Evolutionary conservation across 495 filamentous ascomycete genomes (phyloP).

Genomic region (Lentithecium fluviatile): DNA sequence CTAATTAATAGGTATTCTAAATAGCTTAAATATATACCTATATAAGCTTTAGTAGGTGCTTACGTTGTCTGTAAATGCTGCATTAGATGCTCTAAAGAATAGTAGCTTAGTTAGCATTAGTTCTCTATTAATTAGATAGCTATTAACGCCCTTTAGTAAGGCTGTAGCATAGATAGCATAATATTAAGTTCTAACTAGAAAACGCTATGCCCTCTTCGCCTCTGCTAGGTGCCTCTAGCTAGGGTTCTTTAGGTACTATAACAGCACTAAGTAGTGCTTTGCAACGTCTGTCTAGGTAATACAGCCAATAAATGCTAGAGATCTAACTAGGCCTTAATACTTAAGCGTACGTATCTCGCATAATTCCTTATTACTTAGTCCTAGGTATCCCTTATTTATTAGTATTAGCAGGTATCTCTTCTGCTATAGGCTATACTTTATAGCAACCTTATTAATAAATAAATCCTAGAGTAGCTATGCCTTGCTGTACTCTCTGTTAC

Average conservation of each 20-base stretch:
- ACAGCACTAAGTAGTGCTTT: neutral
- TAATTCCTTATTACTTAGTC: neutral
- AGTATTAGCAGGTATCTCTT: neutral
- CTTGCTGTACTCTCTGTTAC: neutral
- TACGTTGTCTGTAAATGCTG: neutral
- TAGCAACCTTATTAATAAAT: neutral
- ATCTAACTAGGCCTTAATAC: neutral
- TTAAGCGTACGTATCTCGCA: neutral
- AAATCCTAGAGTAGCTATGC: neutral
- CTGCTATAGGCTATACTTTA: neutral
- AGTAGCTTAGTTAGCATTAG: too few relatives aligned
- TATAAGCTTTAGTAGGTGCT: neutral
- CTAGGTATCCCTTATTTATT: neutral
- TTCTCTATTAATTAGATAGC: too few relatives aligned
- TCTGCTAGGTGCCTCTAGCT: neutral
- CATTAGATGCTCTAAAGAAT: too few relatives aligned
- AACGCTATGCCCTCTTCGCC: neutral
- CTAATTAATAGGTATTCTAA: neutral
- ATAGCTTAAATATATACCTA: neutral
- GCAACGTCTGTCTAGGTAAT: neutral
- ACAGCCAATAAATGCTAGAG: neutral
- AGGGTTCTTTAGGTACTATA: neutral
- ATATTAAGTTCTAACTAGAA: neutral
- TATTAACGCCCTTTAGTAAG: neutral
- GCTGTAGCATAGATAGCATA: neutral